Evolutionary conservation across 257 asterid species (phyloP), one percentile per base, ranked within the genome.

Genomic region (Osmanthus fragrans): DNA sequence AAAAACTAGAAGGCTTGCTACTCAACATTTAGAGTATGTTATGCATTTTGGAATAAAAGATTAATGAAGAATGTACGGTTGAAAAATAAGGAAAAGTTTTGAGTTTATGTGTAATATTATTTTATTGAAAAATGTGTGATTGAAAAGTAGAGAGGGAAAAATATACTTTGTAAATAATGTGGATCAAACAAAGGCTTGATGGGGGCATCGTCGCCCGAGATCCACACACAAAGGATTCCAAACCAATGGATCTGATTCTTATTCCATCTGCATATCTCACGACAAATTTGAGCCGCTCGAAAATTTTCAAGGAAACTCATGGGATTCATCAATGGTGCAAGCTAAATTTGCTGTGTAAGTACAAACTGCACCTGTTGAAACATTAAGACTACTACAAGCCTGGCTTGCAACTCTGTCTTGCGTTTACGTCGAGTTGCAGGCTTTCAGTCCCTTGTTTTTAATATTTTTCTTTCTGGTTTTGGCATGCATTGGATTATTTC

Each of bases 291-390:
- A 79, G 88, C 13, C 80, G 85, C 37, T 51, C 76, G 10, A 34
- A 21, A 72, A 82, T 45, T 56, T 87, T 86, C 21, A 82, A 76
- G 80, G 85, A 86, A 71, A 92, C 88, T 75, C 97, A 90, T 79
- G 90, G 90, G 71, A 79, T 93, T 81, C 84, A 84, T 19, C 97
- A 91, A 30, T 92, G 97, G 97, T 89, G 97, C 94, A 86, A 77
- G 30, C 85, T 75, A 1, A 89, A 85, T 82, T 47, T 85, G 81
- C 71, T 82, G 56, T 82, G 76, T 5, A 65, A 75, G 8, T 80
- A 68, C 75, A 89, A 89, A 19, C 56, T 80, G 3, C 82, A 86
- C 65, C 83, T 83, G 47, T 85, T 77, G 70, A 81, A 71, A 32
- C 29, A 54, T 54, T n/a, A 5, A 36, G 40, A 37, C 9, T 0